Evolutionary conservation across 78 protist species (phyloP), one percentile per base, ranked within the genome.

Genomic region (Chrysochromulina parva): DNA sequence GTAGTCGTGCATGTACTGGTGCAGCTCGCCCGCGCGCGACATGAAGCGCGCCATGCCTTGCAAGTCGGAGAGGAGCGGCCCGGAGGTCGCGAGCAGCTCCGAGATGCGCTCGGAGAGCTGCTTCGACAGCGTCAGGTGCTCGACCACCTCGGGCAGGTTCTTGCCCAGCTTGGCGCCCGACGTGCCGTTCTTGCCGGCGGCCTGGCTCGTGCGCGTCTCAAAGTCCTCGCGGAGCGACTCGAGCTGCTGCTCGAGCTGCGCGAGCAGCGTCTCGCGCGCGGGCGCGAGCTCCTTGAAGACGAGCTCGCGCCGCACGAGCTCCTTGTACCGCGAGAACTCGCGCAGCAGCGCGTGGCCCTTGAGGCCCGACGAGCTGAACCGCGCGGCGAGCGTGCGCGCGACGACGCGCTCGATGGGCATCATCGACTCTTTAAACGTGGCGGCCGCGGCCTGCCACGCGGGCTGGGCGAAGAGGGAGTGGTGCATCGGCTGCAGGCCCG

Each of bases 21-120:
- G 38, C 16, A 88, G 90, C 57, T 88, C 90, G 82, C 14, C 14
- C 52, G 90, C 52, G 47, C 67, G 38, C 26, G 62, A 57, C 24
- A 4, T 11, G 80, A 88, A 88, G 81, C 80, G 67, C 60, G 5
- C 22, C 22, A 26, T 5, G 62, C 81, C 59, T 48, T 88, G 65
- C 82, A 88, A 66, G 65, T 88, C 90, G 62, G 57, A 7, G 58
- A 88, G 5, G 67, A 88, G 85, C 85, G 85, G 1, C n/a, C 52
- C 85, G 16, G 85, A 13, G 20, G 85, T 24, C 4, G 26, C 5
- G 26, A 52, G 11, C 85, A 76, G 48, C 57, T 76, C 85, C 26
- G 1, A 7, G 47, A 7, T 28, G 13, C 17, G 2, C 38, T 5
- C 85, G 14, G 3, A 47, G 59, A 76, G 85, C 85, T 48, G 58